Evolutionary conservation across 2,329 filamentous ascomycete genomes (phyloP), one percentile per base, ranked within the genome.

Genomic region (Aspergillus sp.): DNA sequence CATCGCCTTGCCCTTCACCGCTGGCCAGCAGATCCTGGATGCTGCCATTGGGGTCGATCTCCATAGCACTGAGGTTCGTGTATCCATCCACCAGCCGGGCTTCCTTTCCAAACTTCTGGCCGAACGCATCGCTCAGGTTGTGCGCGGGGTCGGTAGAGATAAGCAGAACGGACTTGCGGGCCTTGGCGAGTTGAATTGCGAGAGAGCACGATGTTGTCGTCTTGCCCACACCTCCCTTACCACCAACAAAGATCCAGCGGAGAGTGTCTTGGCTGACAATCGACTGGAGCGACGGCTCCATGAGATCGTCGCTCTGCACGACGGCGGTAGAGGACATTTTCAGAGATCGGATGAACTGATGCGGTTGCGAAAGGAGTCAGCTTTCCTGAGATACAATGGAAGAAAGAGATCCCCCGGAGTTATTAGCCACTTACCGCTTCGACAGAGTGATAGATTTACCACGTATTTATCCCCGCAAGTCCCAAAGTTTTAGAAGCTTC

Each of bases 191-290:
- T 80, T 99, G 95, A 75, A 99, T 98, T 65, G 95, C 95, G 65
- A 99, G 90, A 10, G 94, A 97, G 81, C 95, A 99, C 7, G 94
- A 98, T 16, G 95, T 99, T n/a, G 95, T 99, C 29, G 95, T 99
- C 84, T 99, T 99, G 77, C 95, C 95, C 50, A 99, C 95, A 75
- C 95, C 95, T 72, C 95, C 95, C 81, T 99, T 99, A 67, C 95
- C 95, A 71, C 95, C 95, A 61, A 99, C 95, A 72, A 99, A 99
- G 79, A 99, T 96, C 95, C 95, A 99, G 75, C 95, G 91, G 57
- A 99, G 88, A 36, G 91, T 89, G 78, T 92, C 92, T 79, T 99
- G 95, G 82, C 96, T 92, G 71, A 99, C 87, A 73, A 99, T 92
- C 65, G 91, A 90, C 81, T 97, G 91, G 72, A 99, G 90, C 55